These are phyloP conservation scores for Colletotrichum higginsianum DNA, from an alignment of 2,329 filamentous ascomycete species.

Conservation along the genomic window DNA sequence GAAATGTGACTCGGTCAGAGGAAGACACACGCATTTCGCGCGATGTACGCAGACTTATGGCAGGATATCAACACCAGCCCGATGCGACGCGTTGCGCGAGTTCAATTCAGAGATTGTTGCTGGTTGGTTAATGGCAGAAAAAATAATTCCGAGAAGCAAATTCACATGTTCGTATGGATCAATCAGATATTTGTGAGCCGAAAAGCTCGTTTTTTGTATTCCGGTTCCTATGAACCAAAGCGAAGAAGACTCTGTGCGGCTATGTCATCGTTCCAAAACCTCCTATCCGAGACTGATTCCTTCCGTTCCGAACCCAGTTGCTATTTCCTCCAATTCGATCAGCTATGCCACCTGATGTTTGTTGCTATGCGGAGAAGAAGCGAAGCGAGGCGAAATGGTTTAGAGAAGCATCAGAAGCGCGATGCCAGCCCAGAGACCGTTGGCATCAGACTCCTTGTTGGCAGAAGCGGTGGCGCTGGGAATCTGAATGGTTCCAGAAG, in stretches of 20 bases:
- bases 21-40: too few relatives aligned
- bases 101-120: too few relatives aligned
- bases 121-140: too few relatives aligned
- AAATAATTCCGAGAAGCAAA: too few relatives aligned
- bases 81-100: too few relatives aligned
- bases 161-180: too few relatives aligned
- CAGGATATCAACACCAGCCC: too few relatives aligned
- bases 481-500: not conserved
- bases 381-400: not conserved
- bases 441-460: not conserved
- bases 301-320: not conserved
- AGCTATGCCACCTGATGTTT: not conserved
- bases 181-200: not conserved
- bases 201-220: constrained; percentile 5
- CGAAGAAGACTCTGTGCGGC: not conserved
- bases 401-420: constrained; percentile 5
- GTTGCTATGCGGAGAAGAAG: not conserved
- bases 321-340: not conserved
- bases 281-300: not conserved
- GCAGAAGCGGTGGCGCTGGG: not conserved
- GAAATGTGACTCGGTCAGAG: too few relatives aligned
- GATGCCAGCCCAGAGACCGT: not conserved
- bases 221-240: not conserved
- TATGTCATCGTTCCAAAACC: constrained; percentile 5
- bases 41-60: too few relatives aligned